phyloP scores from a whole-genome alignment of 345 rosid species.

The Sisymbrium irio region DNA sequence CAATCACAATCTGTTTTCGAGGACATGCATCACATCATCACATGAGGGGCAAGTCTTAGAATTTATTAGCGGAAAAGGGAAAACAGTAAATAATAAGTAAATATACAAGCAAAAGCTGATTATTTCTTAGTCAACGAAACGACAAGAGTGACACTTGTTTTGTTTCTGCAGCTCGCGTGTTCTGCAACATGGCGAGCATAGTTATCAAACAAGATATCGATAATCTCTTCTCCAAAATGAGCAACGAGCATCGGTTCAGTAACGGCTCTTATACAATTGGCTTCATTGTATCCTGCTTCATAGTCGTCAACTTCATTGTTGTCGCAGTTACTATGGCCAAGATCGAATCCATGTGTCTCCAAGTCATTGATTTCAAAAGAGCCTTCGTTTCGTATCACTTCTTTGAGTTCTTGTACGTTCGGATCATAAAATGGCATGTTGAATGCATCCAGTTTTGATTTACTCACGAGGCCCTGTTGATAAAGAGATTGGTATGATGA shows the following conservation, averaged over 20 bases:
- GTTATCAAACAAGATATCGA: constrained; percentile 29
- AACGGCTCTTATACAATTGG: constrained; percentile 35
- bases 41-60: not conserved
- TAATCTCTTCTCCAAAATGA: constrained; percentile 32
- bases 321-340: constrained; percentile 8
- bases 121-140: constrained; percentile 25
- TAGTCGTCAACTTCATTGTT: not conserved
- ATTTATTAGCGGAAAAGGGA: not conserved
- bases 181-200: constrained; percentile 32
- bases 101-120: not conserved
- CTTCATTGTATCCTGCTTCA: constrained; percentile 24
- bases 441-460: constrained; percentile 39
- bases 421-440: constrained; percentile 42
- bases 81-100: not conserved
- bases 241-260: constrained; percentile 32
- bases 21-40: not conserved
- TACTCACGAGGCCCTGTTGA: constrained; percentile 42
- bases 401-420: constrained; percentile 27
- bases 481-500: not conserved
- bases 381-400: constrained; percentile 35
- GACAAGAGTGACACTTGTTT: constrained; percentile 26
- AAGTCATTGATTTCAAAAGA: constrained; percentile 39
- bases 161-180: constrained; percentile 2
- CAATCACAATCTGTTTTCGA: not conserved
- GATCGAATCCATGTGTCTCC: constrained; percentile 20